Percentiles rank a stretch among this genome's conserved stretches.
phyloP scores from a whole-genome alignment of 805 yeast genomes.

The Wickerhamomyces bisporus region DNA sequence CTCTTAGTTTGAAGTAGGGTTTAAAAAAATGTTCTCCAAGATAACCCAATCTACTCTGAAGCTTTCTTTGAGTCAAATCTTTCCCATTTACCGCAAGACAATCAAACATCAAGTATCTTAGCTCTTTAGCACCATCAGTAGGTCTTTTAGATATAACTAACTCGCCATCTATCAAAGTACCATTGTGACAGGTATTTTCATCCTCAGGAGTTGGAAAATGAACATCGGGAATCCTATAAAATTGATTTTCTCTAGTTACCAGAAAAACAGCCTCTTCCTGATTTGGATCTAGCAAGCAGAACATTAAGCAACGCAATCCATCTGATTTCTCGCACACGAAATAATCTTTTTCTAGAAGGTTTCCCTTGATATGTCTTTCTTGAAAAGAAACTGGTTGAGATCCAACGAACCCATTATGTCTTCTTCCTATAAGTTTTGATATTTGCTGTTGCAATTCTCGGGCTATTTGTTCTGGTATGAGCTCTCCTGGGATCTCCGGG shows the following conservation, averaged over 20 bases:
- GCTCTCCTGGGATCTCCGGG: conserved; percentile 83
- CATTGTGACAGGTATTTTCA: conserved; percentile 65
- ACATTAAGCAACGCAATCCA: conserved; percentile 81
- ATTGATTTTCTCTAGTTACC: conserved; percentile 86
- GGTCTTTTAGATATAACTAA: conserved; percentile 67
- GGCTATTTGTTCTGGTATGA: conserved; percentile 67
- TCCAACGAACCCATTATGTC: conserved; percentile 69
- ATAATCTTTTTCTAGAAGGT: conserved; percentile 68
- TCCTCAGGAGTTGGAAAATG: conserved; percentile 68
- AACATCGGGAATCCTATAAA: conserved; percentile 71
- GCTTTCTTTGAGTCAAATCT: conserved; percentile 59
- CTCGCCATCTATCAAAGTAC: conserved; percentile 92
- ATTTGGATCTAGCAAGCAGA: conserved; percentile 56
- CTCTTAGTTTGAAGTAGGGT: conserved; percentile 73
- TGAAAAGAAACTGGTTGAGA: conserved; percentile 94
- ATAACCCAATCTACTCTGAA: conserved; percentile 83
- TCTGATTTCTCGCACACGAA: conserved; percentile 95
- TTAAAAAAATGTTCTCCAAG: conserved; percentile 73
- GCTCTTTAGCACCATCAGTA: conserved; percentile 50
- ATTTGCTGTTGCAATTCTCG: conserved; percentile 64
- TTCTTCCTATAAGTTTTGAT: conserved; percentile 53
- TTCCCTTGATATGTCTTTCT: conserved; percentile 59
- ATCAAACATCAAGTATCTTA: conserved; percentile 85
- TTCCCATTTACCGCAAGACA: conserved; percentile 80
- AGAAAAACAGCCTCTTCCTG: conserved; percentile 86